A percentile compares a stretch with the other conserved stretches of the same genome.
Conservation (phyloP, 139 green algal species). For the Pleodorina starrii region DNA sequence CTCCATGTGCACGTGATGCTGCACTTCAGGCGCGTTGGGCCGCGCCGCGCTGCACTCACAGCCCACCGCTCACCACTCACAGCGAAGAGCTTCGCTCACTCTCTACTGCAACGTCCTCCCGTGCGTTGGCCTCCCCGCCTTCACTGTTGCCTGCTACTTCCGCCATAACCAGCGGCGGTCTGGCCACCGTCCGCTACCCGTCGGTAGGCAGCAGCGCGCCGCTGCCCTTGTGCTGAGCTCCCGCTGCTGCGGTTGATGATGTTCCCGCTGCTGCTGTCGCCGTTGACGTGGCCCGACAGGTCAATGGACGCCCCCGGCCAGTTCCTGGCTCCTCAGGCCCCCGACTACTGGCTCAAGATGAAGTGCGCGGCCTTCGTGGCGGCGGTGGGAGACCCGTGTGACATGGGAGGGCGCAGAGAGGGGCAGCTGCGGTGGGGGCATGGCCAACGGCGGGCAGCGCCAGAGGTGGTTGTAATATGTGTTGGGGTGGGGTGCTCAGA, state of each 20-base stretch:
- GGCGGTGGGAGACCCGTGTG: neutral
- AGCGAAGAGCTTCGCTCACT: neutral
- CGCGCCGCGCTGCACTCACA: neutral
- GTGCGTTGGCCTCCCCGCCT: neutral
- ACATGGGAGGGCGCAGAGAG: neutral
- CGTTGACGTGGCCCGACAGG: neutral
- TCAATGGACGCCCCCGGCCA: neutral
- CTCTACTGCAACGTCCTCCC: neutral
- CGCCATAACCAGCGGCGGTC: neutral
- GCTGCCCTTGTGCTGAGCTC: neutral
- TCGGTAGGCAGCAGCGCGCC: neutral
- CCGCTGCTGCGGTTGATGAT: neutral
- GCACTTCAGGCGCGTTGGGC: slow-evolving; percentile 15
- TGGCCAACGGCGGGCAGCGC: neutral
- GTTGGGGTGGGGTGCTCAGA: neutral
- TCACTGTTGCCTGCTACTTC: neutral
- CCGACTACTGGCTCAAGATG: slow-evolving; percentile 10
- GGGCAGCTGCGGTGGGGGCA: neutral
- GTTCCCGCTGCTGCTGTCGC: neutral
- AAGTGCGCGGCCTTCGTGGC: neutral
- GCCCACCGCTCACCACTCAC: neutral
- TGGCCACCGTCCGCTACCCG: no score
- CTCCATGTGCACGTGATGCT: slow-evolving; percentile 12
- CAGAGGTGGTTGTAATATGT: neutral
- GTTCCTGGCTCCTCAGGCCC: neutral